Evolutionary conservation across 352 stramenopile species (phyloP).

Genomic region (Elongisporangium prolatum): DNA sequence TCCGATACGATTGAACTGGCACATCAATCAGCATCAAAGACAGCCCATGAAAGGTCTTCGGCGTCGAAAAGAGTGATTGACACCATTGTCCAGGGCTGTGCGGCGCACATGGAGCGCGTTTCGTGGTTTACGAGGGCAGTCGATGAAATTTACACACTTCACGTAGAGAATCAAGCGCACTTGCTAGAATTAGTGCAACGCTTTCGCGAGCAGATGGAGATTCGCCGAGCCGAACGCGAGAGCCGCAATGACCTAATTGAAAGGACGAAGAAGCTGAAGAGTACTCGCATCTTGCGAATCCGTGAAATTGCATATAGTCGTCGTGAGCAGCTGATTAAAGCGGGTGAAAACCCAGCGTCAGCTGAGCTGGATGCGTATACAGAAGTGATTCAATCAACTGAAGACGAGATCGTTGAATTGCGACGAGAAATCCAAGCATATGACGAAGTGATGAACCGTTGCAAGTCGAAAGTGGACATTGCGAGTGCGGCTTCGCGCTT

Average conservation of each 20-base stretch:
- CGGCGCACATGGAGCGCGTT: too few species aligned
- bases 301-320: too few species aligned
- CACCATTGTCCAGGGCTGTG: too few species aligned
- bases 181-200: too few species aligned
- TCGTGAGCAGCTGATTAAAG: too few species aligned
- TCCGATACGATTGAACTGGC: not conserved
- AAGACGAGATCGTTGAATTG: constrained; percentile 26
- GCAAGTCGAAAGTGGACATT: constrained; percentile 10
- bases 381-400: constrained; percentile 26
- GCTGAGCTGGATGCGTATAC: constrained; percentile 25
- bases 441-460: constrained; percentile 12
- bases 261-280: too few species aligned
- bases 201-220: too few species aligned
- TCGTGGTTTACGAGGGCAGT: too few species aligned
- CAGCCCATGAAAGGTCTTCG: not conserved
- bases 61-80: not conserved
- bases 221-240: constrained; percentile 5
- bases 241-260: too few species aligned
- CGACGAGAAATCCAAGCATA: constrained; percentile 19
- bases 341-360: constrained; percentile 13
- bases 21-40: not conserved
- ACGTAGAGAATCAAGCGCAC: too few species aligned
- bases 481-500: constrained; percentile 21
- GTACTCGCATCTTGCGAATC: too few species aligned
- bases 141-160: too few species aligned